Evolutionary conservation across 2,329 filamentous ascomycete genomes (phyloP), one percentile per base, ranked within the genome.

Genomic region (Alternaria burnsii): DNA sequence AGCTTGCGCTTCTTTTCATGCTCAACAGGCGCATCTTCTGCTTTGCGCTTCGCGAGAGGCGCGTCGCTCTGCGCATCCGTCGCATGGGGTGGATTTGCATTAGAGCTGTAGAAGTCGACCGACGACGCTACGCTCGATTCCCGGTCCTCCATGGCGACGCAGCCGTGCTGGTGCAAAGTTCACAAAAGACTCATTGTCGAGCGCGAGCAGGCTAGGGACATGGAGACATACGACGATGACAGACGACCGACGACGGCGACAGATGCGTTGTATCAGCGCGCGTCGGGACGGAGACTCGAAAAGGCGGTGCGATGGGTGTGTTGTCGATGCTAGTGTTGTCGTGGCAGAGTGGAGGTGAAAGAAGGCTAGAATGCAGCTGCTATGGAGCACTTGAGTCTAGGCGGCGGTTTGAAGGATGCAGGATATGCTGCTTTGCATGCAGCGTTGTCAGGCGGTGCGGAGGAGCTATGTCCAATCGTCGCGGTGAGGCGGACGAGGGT

Each of bases 71-170:
- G 69, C 47, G 62, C 58, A 24, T 63, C 52, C 47, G 38, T 22
- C n/a, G 68, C 24, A 36, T 36, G 24, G 16, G 69, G 55, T 34
- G 71, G 59, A 55, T 66, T 65, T 44, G 59, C 50, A 22, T 75
- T 73, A 34, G 71, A 69, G 43, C 69, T 71, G 62, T 78, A 78
- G 61, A 78, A 76, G 66, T 78, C 76, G 57, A 74, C 66, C 34
- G 76, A 78, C 50, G 76, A 78, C 47, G 71, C 71, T 14, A 72
- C 65, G 65, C 75, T 76, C 34, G 70, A 72, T 64, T 75, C 71
- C 63, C 73, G 72, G 47, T 73, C 73, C 54, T 69, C 72, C 75
- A 76, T 77, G 68, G 65, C 66, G 63, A 28, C 43, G 40, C 59
- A 58, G 54, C 57, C 58, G 58, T 66, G 55, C 60, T 58, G 67